These are phyloP conservation scores for Moniliophthora roreri DNA, from an alignment of 1,284 basidiomycete genomes.

Conservation along the genomic window DNA sequence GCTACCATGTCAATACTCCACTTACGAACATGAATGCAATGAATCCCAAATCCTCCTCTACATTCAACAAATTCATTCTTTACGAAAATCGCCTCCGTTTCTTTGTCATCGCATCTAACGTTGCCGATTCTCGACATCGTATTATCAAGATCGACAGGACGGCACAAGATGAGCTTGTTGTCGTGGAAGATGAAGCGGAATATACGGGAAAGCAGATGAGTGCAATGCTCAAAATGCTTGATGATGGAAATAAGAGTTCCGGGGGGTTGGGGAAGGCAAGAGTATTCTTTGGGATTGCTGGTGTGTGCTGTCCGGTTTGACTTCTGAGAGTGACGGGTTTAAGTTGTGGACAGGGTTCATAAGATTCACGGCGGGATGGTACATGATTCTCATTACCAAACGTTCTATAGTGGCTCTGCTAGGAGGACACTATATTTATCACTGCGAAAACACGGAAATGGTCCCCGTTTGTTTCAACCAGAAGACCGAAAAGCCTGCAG, in stretches of 20 bases:
- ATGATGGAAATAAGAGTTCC: slow-evolving; percentile 87
- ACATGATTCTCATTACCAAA: slow-evolving; percentile 88
- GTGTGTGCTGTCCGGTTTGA: slow-evolving; percentile 38
- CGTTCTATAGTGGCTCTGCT: slow-evolving; percentile 91
- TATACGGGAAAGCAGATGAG: slow-evolving; percentile 91
- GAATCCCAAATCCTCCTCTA: slow-evolving; percentile 7
- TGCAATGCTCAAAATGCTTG: slow-evolving; percentile 89
- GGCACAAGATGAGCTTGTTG: slow-evolving; percentile 66
- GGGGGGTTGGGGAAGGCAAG: slow-evolving; percentile 86
- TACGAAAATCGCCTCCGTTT: slow-evolving; percentile 89
- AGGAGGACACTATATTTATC: slow-evolving; percentile 97
- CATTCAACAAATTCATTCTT: slow-evolving; percentile 87
- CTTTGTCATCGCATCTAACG: slow-evolving; percentile 87
- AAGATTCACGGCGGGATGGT: slow-evolving; percentile 89
- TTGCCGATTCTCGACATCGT: slow-evolving; percentile 80
- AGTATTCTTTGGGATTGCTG: slow-evolving; percentile 78
- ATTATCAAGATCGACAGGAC: slow-evolving; percentile 93
- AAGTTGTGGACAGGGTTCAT: slow-evolving; percentile 67
- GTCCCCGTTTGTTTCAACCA: slow-evolving; percentile 73
- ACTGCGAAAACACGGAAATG: slow-evolving; percentile 92
- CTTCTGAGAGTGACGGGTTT: background rate
- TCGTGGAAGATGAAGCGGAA: slow-evolving; percentile 84
- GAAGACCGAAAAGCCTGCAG: slow-evolving; percentile 79
- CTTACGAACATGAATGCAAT: background rate
- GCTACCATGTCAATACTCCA: too few species aligned